A percentile compares a stretch with the other conserved stretches of the same genome.
Evolutionary conservation across 2,329 filamentous ascomycete genomes (phyloP).

Genomic region (Pestalotiopsis sp.): DNA sequence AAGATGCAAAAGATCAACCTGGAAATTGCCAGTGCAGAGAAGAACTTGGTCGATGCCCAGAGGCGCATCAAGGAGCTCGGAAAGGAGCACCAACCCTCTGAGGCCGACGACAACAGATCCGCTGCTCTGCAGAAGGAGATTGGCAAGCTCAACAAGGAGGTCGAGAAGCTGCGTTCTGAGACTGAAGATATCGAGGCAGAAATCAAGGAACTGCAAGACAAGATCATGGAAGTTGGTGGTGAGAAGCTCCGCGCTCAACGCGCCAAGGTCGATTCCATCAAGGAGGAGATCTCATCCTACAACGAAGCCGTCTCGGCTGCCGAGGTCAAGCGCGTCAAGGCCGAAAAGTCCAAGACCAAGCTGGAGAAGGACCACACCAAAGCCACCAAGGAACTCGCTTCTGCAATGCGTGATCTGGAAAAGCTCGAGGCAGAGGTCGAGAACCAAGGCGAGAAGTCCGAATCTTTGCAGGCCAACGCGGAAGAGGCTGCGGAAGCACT

Average conservation of each 20-base stretch:
- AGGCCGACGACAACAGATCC: slow-evolving; percentile 77
- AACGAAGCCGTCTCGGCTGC: slow-evolving; percentile 83
- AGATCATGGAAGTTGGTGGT: slow-evolving; percentile 98
- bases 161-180: slow-evolving; percentile 78
- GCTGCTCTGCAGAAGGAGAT: slow-evolving; percentile 78
- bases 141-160: slow-evolving; percentile 72
- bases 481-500: slow-evolving; percentile 83
- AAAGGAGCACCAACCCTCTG: slow-evolving; percentile 79
- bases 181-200: slow-evolving; percentile 90
- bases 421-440: slow-evolving; percentile 78
- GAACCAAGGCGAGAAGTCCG: slow-evolving; percentile 75
- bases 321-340: slow-evolving; percentile 87
- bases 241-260: slow-evolving; percentile 90
- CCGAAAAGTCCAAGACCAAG: slow-evolving; percentile 88
- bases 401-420: slow-evolving; percentile 72
- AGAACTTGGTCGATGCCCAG: slow-evolving; percentile 82
- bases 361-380: slow-evolving; percentile 82
- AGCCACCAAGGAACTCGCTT: slow-evolving; percentile 77
- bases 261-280: slow-evolving; percentile 85
- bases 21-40: slow-evolving; percentile 84
- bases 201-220: slow-evolving; percentile 90
- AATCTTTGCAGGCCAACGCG: slow-evolving; percentile 71
- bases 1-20: slow-evolving; percentile 88
- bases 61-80: slow-evolving; percentile 84
- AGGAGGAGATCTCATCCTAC: slow-evolving; percentile 80